phyloP scores from a whole-genome alignment of 306 rosid species.

The Pyrus bretschneideri region DNA sequence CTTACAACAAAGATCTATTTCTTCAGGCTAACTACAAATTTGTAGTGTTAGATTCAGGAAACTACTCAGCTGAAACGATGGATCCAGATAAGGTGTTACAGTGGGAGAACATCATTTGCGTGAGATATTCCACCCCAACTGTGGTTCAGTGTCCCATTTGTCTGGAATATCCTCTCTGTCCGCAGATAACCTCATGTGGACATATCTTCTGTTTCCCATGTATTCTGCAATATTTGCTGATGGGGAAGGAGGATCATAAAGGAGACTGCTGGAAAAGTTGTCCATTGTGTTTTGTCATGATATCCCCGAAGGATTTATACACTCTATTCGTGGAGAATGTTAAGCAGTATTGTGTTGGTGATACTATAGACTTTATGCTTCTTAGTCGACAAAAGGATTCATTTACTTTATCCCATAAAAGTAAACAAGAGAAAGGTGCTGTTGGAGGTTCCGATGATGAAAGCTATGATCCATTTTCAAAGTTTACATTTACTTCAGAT shows the following conservation, averaged over 20 bases:
- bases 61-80: conserved; percentile 50
- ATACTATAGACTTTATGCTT: conserved; percentile 52
- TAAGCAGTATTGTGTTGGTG: conserved; percentile 58
- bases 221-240: conserved; percentile 65
- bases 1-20: conserved; percentile 85
- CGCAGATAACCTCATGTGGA: conserved; percentile 95
- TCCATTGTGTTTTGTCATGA: conserved; percentile 88
- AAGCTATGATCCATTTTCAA: conserved; percentile 66
- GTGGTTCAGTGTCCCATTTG: conserved; percentile 90
- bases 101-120: conserved; percentile 90
- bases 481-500: conserved; percentile 81
- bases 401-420: conserved; percentile 36
- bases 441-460: conserved; percentile 17
- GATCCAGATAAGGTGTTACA: conserved; percentile 93
- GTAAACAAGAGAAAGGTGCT: conserved; percentile 35
- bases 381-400: conserved; percentile 70
- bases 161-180: conserved; percentile 83
- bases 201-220: conserved; percentile 96
- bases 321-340: conserved; percentile 73
- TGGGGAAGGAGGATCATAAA: conserved; percentile 88
- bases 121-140: conserved; percentile 71
- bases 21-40: conserved; percentile 94
- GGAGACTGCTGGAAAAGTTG: conserved; percentile 94
- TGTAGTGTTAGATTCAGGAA: conserved; percentile 72
- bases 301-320: conserved; percentile 77